Conservation (phyloP, 192 early-diverging fungal genomes). For the Coemansia sp. region DNA sequence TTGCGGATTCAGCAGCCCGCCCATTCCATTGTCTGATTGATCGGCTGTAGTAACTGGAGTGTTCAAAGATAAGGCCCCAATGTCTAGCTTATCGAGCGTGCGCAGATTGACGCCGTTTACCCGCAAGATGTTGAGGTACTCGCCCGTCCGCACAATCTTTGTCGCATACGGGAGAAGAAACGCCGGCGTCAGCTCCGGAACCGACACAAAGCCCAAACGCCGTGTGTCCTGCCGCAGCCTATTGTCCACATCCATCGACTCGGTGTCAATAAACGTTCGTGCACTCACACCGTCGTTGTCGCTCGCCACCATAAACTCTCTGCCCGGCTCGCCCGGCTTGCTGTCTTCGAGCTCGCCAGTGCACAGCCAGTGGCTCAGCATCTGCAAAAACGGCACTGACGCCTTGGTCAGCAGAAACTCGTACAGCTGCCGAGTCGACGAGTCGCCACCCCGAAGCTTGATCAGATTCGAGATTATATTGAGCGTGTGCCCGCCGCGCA, state of each 20-base stretch:
- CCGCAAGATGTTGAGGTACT: slow-evolving; percentile 91
- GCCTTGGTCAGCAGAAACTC: slow-evolving; percentile 75
- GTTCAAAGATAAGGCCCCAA: not conserved
- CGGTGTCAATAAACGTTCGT: slow-evolving; percentile 77
- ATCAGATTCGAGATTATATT: slow-evolving; percentile 73
- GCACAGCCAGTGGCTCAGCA: slow-evolving; percentile 86
- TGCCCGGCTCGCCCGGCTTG: slow-evolving; percentile 50
- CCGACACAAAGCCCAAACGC: slow-evolving; percentile 25
- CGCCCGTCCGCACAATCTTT: slow-evolving; percentile 87
- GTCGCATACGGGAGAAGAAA: slow-evolving; percentile 75
- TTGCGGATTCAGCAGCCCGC: slow-evolving; percentile 43
- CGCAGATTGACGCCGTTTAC: slow-evolving; percentile 64
- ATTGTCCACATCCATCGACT: slow-evolving; percentile 14
- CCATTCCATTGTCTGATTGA: slow-evolving; percentile 3
- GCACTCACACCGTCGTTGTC: slow-evolving; percentile 60
- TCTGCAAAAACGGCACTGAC: slow-evolving; percentile 77
- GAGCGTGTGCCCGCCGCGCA: slow-evolving; percentile 79
- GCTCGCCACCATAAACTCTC: slow-evolving; percentile 93
- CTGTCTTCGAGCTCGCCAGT: slow-evolving; percentile 84
- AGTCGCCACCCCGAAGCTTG: slow-evolving; percentile 60
- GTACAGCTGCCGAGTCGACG: slow-evolving; percentile 72
- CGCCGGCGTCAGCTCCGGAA: slow-evolving; percentile 58
- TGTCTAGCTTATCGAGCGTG: slow-evolving; percentile 16
- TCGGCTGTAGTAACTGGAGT: not conserved
- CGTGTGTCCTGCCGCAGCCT: slow-evolving; percentile 5